Evolutionary conservation across 306 rosid species (phyloP), one percentile per base, ranked within the genome.

Genomic region (Prunus dulcis): DNA sequence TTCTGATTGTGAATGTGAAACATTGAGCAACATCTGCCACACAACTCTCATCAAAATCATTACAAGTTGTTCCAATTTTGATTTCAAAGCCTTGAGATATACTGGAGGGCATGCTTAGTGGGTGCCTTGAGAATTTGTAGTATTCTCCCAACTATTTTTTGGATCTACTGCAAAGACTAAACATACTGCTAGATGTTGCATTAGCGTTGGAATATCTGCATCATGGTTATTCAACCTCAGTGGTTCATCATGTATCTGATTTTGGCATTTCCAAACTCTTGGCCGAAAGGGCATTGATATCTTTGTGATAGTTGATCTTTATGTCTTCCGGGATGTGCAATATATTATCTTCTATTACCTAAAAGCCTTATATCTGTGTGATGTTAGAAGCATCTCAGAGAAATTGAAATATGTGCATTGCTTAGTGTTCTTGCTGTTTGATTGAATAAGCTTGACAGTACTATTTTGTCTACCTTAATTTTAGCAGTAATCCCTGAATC

Each of bases 201-300:
- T 64, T 9, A 71, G 83, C 71, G 1, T 67, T 78, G 45, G 80
- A 81, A 32, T 78, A 81, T 69, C 82, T 69, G 22, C 84, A 78
- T 57, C 69, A 82, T 73, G 85, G 81, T 41, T 71, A 63, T 57
- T 49, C 77, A 13, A 51, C 70, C 2, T 58, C 58, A 0, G 63
- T 85, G 13, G 80, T 82, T 19, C 86, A 85, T 15, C 76, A 12
- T 67, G 76, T 76, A 56, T 76, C 82, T 55, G 88, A 82, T 46
- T 67, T 76, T 25, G 74, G 80, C 57, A 45, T 82, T 62, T 67
- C 86, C 15, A 85, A 79, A 67, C 84, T 85, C 69, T 79, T 79
- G 78, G 84, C 75, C 3, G 88, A 79, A 64, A 84, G 73, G 8
- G 55, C 60, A 1, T 67, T 50, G 43, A 38, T 38, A 38, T 38